Evolutionary conservation across 208 protist species (phyloP).

Genomic region (Tritrichomonas foetus): DNA sequence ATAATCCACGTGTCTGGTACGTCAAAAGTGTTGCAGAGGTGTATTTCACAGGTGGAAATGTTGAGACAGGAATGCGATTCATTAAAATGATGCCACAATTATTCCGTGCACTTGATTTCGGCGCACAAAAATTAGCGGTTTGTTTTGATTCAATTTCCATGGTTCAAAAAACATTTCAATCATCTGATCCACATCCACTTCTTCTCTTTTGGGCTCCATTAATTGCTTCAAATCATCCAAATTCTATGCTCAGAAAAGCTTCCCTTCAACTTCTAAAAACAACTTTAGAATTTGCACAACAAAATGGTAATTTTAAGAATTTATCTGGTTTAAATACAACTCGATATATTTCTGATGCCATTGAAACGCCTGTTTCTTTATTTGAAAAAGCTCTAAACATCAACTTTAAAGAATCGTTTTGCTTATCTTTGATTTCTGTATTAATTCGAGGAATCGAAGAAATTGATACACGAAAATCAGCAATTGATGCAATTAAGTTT

Average conservation of each 20-base stretch:
- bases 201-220: background rate
- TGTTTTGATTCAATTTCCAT: background rate
- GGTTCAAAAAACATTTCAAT: background rate
- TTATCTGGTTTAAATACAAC: too few species aligned
- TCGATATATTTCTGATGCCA: too few species aligned
- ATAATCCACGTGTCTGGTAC: background rate
- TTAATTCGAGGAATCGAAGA: background rate
- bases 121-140: background rate
- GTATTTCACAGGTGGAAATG: background rate
- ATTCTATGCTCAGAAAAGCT: background rate
- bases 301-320: background rate
- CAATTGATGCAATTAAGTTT: background rate
- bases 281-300: background rate
- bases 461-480: background rate
- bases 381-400: background rate
- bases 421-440: background rate
- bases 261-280: background rate
- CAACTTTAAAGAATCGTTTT: background rate
- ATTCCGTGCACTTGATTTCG: background rate
- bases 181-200: background rate
- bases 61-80: background rate
- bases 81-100: background rate
- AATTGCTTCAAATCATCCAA: background rate
- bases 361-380: too few species aligned
- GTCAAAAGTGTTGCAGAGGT: background rate